Evolutionary conservation across 176 grass and related monocot species (phyloP), one percentile per base, ranked within the genome.

Genomic region (Olyra latifolia): DNA sequence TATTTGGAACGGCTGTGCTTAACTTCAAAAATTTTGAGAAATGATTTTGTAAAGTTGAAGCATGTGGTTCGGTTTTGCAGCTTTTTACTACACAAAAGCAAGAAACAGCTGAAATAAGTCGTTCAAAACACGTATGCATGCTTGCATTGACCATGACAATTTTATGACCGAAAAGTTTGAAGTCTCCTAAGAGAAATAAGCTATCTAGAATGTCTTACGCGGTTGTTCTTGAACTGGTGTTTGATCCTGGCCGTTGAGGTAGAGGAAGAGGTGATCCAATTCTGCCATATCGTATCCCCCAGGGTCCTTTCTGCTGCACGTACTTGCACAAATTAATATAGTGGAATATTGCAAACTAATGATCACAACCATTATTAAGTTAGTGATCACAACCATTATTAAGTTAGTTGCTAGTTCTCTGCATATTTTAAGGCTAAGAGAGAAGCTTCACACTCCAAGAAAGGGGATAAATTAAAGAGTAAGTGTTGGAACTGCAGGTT

Each of bases 161-260:
- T 14, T 62, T 63, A 29, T 50, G 24, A 71, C 5, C 32, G 32
- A 86, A 38, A 45, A 6, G 7, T 60, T 5, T 53, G 2, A 72
- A 75, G 52, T 49, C 66, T 12, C 4, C 42, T 48, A 19, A 28
- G 30, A 44, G 48, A 56, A 69, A 68, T 56, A 24, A 72, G 42
- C 46, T 7, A 64, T 48, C 45, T 20, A 56, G 29, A 11, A 42
- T 35, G 35, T 23, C 76, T 80, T 85, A 89, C 87, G 87, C 19
- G 71, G 82, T 48, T 89, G 82, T 23, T 89, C 76, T 80, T 88
- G 87, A 76, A 76, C 32, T 70, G 87, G 40, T 75, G 71, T 25
- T 76, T 89, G 76, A 80, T 89, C 87, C 38, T 89, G 87, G 82
- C 87, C 76, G 39, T 81, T 89, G 71, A 89, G 70, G 63, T 89